phyloP scores from a whole-genome alignment of 768 basidiomycete genomes.

The Paxillus involutus region DNA sequence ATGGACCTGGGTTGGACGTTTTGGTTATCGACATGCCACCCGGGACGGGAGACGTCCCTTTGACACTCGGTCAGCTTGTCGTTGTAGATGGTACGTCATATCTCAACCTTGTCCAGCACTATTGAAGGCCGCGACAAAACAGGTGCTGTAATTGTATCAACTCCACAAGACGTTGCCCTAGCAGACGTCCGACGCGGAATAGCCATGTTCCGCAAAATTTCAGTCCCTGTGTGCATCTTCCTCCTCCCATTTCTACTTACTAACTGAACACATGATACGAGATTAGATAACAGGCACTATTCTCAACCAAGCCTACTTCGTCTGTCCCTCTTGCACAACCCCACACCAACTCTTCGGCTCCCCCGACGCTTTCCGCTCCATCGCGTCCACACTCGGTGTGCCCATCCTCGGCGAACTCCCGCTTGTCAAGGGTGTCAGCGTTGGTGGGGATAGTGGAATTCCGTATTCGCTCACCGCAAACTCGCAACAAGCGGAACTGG shows the following conservation, averaged over 20 bases:
- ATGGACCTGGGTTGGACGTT: conserved; percentile 46
- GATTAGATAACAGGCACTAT: conserved; percentile 80
- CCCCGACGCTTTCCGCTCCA: conserved; percentile 57
- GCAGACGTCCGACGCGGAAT: conserved; percentile 92
- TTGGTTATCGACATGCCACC: conserved; percentile 96
- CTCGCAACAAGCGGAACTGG: conserved; percentile 10
- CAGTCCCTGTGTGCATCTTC: conserved; percentile 67
- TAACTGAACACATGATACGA: background rate
- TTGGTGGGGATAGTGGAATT: conserved; percentile 66
- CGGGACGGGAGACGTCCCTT: conserved; percentile 93
- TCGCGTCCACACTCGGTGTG: conserved; percentile 56
- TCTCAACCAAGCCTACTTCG: conserved; percentile 85
- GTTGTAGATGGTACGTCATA: conserved; percentile 69
- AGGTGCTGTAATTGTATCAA: conserved; percentile 94
- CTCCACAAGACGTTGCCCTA: conserved; percentile 92
- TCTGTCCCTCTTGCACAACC: conserved; percentile 69
- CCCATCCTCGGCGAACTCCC: conserved; percentile 80
- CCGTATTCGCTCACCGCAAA: conserved; percentile 43
- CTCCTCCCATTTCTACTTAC: background rate
- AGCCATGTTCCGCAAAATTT: conserved; percentile 86
- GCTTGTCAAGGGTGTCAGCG: conserved; percentile 72
- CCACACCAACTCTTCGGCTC: conserved; percentile 72
- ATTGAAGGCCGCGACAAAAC: background rate
- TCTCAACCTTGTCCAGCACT: background rate
- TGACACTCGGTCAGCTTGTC: conserved; percentile 88